Evolutionary conservation across 2,329 filamentous ascomycete species (phyloP).

Genomic region (Fonsecaea monophora): DNA sequence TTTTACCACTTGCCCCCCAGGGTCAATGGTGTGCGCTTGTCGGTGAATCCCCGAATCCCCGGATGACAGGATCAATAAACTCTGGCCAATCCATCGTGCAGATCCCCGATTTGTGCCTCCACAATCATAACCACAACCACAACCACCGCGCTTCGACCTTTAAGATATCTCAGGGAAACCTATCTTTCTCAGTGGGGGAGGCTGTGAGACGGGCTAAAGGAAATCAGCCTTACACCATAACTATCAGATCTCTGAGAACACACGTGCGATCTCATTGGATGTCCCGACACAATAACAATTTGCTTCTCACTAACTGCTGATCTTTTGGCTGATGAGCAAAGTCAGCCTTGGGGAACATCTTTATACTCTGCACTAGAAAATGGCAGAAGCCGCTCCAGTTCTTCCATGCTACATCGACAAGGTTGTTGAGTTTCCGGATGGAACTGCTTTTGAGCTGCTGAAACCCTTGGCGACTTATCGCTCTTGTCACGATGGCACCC

Average conservation of each 20-base stretch:
- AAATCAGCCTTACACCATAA: neutral
- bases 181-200: neutral
- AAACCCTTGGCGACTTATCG: conserved; percentile 35
- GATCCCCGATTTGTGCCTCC: neutral
- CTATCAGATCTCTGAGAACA: neutral
- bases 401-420: conserved; percentile 33
- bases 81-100: neutral
- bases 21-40: neutral
- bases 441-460: conserved; percentile 31
- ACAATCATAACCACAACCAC: too few relatives aligned
- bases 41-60: conserved; percentile 11
- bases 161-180: neutral
- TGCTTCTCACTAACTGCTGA: neutral
- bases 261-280: neutral
- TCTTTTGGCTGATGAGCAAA: neutral
- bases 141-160: neutral
- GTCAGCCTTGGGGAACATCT: neutral
- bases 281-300: neutral
- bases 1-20: neutral
- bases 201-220: neutral
- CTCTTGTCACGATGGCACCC: conserved; percentile 38
- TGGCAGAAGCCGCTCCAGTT: conserved; percentile 12
- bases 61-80: conserved; percentile 15
- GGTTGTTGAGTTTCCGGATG: conserved; percentile 29
- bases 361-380: neutral